Base-by-base conservation (phyloP, 1,284 basidiomycete genomes). In the Rhodotorula sp. region DNA sequence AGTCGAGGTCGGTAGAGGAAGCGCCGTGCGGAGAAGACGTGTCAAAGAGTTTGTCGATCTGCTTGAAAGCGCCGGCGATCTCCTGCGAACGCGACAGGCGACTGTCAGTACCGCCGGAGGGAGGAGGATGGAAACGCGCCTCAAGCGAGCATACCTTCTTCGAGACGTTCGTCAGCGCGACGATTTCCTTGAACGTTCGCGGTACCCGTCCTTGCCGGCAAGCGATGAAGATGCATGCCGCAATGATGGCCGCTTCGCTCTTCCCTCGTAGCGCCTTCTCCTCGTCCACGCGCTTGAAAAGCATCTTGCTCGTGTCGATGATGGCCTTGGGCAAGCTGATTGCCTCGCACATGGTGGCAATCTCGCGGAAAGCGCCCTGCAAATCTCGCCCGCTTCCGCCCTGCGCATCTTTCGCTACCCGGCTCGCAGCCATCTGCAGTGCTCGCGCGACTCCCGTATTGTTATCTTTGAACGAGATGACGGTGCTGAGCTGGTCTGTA, bases 141-240 rank as follows among this genome's bases (percentile, higher is more conserved):
- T n/a, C 26, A 2, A 59, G 22, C 8, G 7, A 2, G 16, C 60
- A 26, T n/a, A 71, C 72, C 84, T 97, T 96, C 84, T 99, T 98
- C 77, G 89, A 88, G 68, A 98, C 94, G 76, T 91, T 88, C 10
- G 93, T 94, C 68, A 96, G 83, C 76, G 92, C 90, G 81, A 92
- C 93, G 59, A 99, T 94, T 82, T 99, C 96, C 76, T 90, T 87
- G 83, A 99, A 98, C 65, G 94, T 95, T 72, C 96, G 86, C 0
- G 91, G 91, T 16, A 96, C 94, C 76, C 92, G 89, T 22, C 90
- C 92, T 80, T 94, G 91, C 68, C 95, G 87, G 81, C 94, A 97
- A 0, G 95, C 96, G 75, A 97, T 94, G 80, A 98, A 97, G 80
- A 99, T 96, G 81, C 94, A 97, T 2, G 95, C 94, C 16, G 94